Evolutionary conservation across 2,329 filamentous ascomycete genomes (phyloP), one percentile per base, ranked within the genome.

Genomic region (Hypomyces perniciosus): DNA sequence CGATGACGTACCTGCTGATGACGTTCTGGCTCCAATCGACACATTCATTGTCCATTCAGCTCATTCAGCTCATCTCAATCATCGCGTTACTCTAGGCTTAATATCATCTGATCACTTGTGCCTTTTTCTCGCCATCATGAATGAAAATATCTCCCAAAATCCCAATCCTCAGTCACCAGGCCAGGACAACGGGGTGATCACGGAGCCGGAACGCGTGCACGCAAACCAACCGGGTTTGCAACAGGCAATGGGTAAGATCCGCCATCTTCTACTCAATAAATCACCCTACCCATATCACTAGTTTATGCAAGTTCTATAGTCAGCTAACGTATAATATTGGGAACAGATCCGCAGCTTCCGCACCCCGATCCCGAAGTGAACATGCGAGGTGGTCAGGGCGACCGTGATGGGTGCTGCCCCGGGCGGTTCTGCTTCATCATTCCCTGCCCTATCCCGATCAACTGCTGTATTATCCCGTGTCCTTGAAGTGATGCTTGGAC

Each of bases 401-500:
- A 57, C 9, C 20, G 34, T 20, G 48, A 48, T n/a, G 47, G 47
- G 38, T 31, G 29, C 20, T 70, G 68, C 48, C 66, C 63, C 5
- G 67, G 66, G 7, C 61, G 67, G 6, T 68, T 68, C 50, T 70
- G 67, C 59, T 70, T 68, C 53, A 64, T 67, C 37, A 66, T 69
- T 31, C 67, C 67, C 4, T 69, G 66, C 45, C 66, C 65, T 3
- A 56, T 69, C n/a, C 67, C 66, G 27, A 62, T 61, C 56, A 60
- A 68, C 51, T 69, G 57, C 54, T 68, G 67, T 54, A 58, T 67
- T 34, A 54, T 65, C 48, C 61, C 59, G 7, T 60, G 59, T 44
- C 58, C 59, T 9, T 62, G 59, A 50, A 63, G 58, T 48, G 45
- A 34, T 9, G 13, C 6, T 20, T 20, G n/a, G 9, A n/a, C n/a